Evolutionary conservation across 345 rosid species (phyloP), one percentile per base, ranked within the genome.

Genomic region (Gossypium anomalum): DNA sequence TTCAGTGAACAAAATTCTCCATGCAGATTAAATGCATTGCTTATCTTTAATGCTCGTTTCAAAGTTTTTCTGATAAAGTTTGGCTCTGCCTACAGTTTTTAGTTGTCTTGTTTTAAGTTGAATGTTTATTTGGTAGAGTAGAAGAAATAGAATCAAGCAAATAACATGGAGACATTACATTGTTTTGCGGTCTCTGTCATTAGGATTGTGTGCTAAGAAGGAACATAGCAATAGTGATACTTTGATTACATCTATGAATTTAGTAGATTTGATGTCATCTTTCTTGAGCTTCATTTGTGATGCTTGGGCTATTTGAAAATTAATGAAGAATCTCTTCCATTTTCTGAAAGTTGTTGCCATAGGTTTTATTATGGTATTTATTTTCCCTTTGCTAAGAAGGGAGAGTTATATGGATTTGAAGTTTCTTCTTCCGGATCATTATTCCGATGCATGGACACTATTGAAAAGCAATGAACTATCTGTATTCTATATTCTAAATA

Each of bases 11-110:
- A 4, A 41, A 41, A 19, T 12, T 34, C 1, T 49, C n/a, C 11
- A 11, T 55, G 58, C 2, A 29, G 51, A 20, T 64, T 7, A 51
- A 23, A 17, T 48, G 13, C 38, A 16, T 56, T 58, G 17, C 51
- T 13, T 23, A 72, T 14, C 3, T 52, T 60, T 76, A 47, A 19
- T 14, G 72, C 25, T 17, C 52, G 22, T 34, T 47, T 78, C 2
- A 45, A 9, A 27, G 48, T 58, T 49, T 23, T 65, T 48, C 7
- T 16, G 60, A 19, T 20, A 45, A 67, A 5, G 17, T 27, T 47
- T 22, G 27, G 43, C 61, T 75, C 55, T 70, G 75, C 48, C 43
- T 41, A 49, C 16, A 63, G 22, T 16, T 7, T 67, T 25, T 74
- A 27, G 49, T 70, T 19, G n/a, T 7, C 20, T 16, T 71, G 58